Evolutionary conservation across 495 filamentous ascomycete species (phyloP), one percentile per base, ranked within the genome.

Genomic region (Daldinia grandis): DNA sequence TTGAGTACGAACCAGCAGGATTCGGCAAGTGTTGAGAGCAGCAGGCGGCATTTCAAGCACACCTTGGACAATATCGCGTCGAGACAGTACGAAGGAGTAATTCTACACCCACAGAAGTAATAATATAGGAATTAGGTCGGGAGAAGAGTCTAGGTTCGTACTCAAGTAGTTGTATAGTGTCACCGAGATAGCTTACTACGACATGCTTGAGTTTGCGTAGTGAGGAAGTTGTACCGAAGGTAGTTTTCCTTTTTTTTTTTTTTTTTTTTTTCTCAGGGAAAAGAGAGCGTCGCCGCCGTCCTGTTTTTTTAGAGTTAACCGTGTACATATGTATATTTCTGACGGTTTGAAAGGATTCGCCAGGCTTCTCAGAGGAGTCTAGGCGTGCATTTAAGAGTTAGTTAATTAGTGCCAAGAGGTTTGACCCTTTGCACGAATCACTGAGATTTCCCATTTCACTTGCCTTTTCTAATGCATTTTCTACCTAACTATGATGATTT

Each of bases 61-160:
- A 98, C 95, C 3, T 82, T 99, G 68, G 95, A 97, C 33, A 97
- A 97, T 76, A 98, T 99, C 67, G 87, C 87, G 70, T 90, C 90
- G 17, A 88, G 96, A 74, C 93, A 95, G 69, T 99, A 96, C 76
- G 96, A 98, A 74, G 95, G 95, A 3, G 88, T 99, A 38, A 86
- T 95, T 58, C 87, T 92, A 51, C 85, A 91, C 49, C 79, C 89
- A n/a, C 91, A 91, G 70, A 91, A 84, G 80, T 76, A 50, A 74
- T 49, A 19, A 66, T 44, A 7, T 55, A 4, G 42, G n/a, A 21
- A 37, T 47, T 33, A n/a, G 47, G 25, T 58, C 9, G 33, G 12
- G 30, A 38, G n/a, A 33, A 42, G 21, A 59, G 14, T 56, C 24
- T 19, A 17, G 65, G 49, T 10, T 35, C 19, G 15, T n/a, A 12